A percentile compares a stretch with the other conserved stretches of the same genome.
Evolutionary conservation across 225 moss, liverwort and hornwort genomes (phyloP).

Genomic region (Bryoerythrophyllum caledonicum): DNA sequence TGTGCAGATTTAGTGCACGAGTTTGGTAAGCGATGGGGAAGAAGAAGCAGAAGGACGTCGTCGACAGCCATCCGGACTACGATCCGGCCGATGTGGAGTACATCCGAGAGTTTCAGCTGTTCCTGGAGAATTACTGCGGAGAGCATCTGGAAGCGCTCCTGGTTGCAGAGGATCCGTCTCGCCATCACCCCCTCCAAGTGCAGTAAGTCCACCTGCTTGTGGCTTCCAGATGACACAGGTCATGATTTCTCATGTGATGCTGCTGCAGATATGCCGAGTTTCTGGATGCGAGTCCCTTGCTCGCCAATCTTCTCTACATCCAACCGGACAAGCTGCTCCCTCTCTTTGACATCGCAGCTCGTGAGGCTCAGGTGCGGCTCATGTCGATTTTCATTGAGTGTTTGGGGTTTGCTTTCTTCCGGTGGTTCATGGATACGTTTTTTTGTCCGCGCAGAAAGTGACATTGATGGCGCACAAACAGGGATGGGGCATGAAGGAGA

Average conservation of each 20-base stretch:
- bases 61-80: slow-evolving; percentile 35
- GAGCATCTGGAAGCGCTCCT: slow-evolving; percentile 52
- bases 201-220: slow-evolving; percentile 37
- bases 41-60: slow-evolving; percentile 31
- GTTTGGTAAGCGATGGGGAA: slow-evolving; percentile 40
- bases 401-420: too few species aligned
- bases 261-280: slow-evolving; percentile 69
- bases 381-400: too few species aligned
- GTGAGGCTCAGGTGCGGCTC: too few species aligned
- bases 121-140: slow-evolving; percentile 46
- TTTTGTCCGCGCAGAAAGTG: too few species aligned
- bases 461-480: slow-evolving; percentile 51
- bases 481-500: slow-evolving; percentile 38
- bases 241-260: neutral
- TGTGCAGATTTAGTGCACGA: slow-evolving; percentile 18
- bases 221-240: neutral
- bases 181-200: slow-evolving; percentile 48
- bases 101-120: slow-evolving; percentile 45
- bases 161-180: slow-evolving; percentile 23
- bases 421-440: too few species aligned
- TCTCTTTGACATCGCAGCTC: slow-evolving; percentile 57
- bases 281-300: slow-evolving; percentile 59
- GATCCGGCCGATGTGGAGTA: slow-evolving; percentile 41
- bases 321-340: slow-evolving; percentile 65
- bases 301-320: slow-evolving; percentile 63